Base-by-base conservation (phyloP, 164 flowering plant genomes). In the Macadamia tetraphylla region DNA sequence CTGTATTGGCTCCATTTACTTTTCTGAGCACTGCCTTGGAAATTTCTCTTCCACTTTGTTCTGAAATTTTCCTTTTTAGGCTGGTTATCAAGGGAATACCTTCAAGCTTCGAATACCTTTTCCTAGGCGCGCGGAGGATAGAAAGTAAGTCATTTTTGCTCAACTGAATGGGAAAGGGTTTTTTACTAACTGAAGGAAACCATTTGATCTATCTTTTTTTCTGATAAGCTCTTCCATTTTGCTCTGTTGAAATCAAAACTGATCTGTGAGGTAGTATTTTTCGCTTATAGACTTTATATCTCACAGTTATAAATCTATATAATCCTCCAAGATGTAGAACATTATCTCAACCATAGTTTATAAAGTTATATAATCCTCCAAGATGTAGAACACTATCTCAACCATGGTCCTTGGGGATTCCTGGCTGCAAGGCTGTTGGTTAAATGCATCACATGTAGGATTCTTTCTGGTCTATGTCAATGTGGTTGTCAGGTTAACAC, bases 51-150 rank as follows among this genome's bases (percentile, higher is more conserved):
- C 57, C 14, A 6, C 6, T 17, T 9, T 46, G 15, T 17, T 53
- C 13, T 51, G 18, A 53, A n/a, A 35, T 0, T 53, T 17, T 35
- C 15, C 10, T 64, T 29, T 58, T 49, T 74, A 94, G 98, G 97
- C 91, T 79, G 84, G 81, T 65, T 81, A 78, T 79, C 80, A 83
- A 75, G 97, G 93, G 40, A 79, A 64, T 56, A 80, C 84, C 44
- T 82, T 86, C 79, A 91, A 91, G 86, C 97, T 94, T 62, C 88
- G 98, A 60, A 82, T 91, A 70, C 94, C 97, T 75, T 94, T 94
- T 68, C 87, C 94, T 15, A 81, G 96, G 76, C 89, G 89, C 60
- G 97, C 97, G 29, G 90, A 78, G 72, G 87, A 89, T 63, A 85
- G 97, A 80, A 94, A 91, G 98, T 91, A 71, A 88, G 94, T 67